phyloP scores from a whole-genome alignment of 1,284 basidiomycete genomes.

The Inonotus hispidus region DNA sequence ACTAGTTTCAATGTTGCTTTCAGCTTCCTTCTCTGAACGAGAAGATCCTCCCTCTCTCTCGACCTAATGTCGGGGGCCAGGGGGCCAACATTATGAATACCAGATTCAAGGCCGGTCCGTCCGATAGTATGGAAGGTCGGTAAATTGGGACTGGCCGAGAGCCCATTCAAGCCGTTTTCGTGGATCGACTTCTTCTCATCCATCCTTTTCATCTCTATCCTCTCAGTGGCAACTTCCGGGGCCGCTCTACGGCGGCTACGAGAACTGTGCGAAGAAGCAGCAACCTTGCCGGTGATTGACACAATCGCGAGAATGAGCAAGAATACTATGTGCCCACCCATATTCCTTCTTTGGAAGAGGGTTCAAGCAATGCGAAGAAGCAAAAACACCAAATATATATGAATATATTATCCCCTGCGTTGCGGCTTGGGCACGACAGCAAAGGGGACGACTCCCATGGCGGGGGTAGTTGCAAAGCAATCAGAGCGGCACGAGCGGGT shows the following conservation, averaged over 20 bases:
- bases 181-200: conserved; percentile 3
- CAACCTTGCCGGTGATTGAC: background rate
- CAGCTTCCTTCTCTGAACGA: background rate
- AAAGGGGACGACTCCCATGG: background rate
- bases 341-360: background rate
- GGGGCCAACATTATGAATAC: background rate
- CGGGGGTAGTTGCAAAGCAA: background rate
- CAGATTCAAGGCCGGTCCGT: background rate
- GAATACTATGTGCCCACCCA: background rate
- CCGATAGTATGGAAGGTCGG: conserved; percentile 2
- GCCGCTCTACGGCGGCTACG: background rate
- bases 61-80: background rate
- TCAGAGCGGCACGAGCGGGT: background rate
- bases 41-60: conserved; percentile 1
- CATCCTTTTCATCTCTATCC: background rate
- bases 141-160: background rate
- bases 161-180: background rate
- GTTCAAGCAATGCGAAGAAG: background rate
- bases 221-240: background rate
- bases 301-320: conserved; percentile 7
- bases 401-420: background rate
- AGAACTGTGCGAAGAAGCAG: background rate
- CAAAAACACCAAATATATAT: background rate
- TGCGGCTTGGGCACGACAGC: background rate
- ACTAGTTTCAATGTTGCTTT: background rate